Evolutionary conservation across 768 basidiomycete genomes (phyloP), one percentile per base, ranked within the genome.

Genomic region (Boletus rubescentipes): DNA sequence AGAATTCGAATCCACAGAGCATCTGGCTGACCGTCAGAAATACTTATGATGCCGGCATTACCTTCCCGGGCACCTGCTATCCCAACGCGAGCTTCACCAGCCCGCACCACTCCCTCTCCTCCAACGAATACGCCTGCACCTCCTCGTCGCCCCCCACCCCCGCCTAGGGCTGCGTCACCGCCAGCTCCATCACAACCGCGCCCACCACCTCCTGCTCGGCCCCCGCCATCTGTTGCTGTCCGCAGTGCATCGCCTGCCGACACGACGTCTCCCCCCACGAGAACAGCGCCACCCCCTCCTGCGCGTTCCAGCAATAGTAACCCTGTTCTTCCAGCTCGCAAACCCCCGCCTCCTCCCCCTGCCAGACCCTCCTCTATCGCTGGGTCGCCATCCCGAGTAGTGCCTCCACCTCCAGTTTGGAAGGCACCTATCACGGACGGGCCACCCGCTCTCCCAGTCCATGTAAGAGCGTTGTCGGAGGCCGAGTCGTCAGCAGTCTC

Each of bases 381-480:
- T 12, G 56, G 63, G 7, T 64, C 50, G 20, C 62, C 70, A 14
- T 59, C 67, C 21, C 69, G 76, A 53, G 59, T 55, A 21, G 69
- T 66, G 14, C 77, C 77, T 21, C 73, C 70, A 12, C 76, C 75
- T 9, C 78, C 76, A 38, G 62, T 64, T 14, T 74, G 79, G n/a
- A 78, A 72, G 45, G 62, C 61, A 6, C 72, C 65, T 15, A 46
- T 63, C 3, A 41, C 49, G 4, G 50, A 61, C 46, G 68, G 71
- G 8, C 60, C 69, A 16, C 65, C 72, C n/a, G 67, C 68, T 23
- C 60, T 61, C 9, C 73, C 75, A 1, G 64, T 62, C 0, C 78
- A 79, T 6, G 69, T 72, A 40, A 75, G 73, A 46, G 75, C 79
- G 5, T 48, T 77, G n/a, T 81, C 81, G 26, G 77, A 77, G 42